Evolutionary conservation across 2,329 filamentous ascomycete species (phyloP).

Genomic region (Byssochlamys sp.): DNA sequence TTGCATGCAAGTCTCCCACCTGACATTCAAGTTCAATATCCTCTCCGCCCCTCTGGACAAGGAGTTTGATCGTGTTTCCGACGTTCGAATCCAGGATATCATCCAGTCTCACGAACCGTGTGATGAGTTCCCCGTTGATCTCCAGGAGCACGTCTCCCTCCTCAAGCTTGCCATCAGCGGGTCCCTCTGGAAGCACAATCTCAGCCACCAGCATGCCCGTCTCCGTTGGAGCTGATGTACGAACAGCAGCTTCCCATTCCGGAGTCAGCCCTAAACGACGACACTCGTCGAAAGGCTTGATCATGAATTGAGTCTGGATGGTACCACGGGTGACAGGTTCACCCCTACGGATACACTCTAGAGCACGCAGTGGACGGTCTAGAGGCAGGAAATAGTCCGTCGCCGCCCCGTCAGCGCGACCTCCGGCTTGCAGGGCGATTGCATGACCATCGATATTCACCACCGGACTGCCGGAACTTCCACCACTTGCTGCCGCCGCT

Average conservation of each 20-base stretch:
- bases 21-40: slow-evolving; percentile 74
- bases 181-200: slow-evolving; percentile 83
- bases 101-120: slow-evolving; percentile 84
- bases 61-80: slow-evolving; percentile 63
- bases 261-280: slow-evolving; percentile 74
- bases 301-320: slow-evolving; percentile 94
- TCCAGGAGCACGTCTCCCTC: slow-evolving; percentile 90
- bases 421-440: slow-evolving; percentile 86
- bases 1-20: slow-evolving; percentile 82
- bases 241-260: slow-evolving; percentile 75
- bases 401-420: slow-evolving; percentile 83
- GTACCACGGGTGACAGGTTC: slow-evolving; percentile 75
- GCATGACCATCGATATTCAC: slow-evolving; percentile 90
- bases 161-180: slow-evolving; percentile 74
- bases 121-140: slow-evolving; percentile 85
- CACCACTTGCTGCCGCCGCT: slow-evolving; percentile 89
- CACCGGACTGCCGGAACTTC: slow-evolving; percentile 95
- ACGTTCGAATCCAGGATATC: slow-evolving; percentile 85
- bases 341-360: slow-evolving; percentile 72
- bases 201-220: slow-evolving; percentile 96
- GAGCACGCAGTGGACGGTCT: slow-evolving; percentile 76
- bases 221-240: slow-evolving; percentile 77
- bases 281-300: slow-evolving; percentile 97
- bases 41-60: slow-evolving; percentile 79
- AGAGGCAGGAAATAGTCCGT: slow-evolving; percentile 96